phyloP scores from a whole-genome alignment of 2,329 filamentous ascomycete genomes.

The Fusarium sp. region DNA sequence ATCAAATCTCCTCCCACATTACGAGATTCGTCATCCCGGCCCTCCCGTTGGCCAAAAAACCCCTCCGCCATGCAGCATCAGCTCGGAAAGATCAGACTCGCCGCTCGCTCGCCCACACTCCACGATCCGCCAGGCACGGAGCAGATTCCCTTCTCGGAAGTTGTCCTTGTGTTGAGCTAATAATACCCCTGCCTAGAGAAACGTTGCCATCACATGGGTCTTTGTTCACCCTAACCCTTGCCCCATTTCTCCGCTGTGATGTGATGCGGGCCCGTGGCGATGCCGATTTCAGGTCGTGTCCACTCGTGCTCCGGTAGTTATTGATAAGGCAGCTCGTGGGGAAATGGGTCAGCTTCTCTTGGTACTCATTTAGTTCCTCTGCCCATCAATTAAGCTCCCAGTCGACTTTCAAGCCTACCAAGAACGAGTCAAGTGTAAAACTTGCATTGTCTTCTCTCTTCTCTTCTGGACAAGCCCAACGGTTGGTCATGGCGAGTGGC shows the following conservation, averaged over 20 bases:
- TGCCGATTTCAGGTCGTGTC: neutral
- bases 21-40: constrained; percentile 1
- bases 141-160: constrained; percentile 35
- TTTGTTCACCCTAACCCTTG: neutral
- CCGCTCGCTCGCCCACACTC: constrained; percentile 24
- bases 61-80: neutral
- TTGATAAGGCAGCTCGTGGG: constrained; percentile 34
- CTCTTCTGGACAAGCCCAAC: neutral
- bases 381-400: neutral
- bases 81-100: neutral
- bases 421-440: neutral
- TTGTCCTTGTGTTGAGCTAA: constrained; percentile 18
- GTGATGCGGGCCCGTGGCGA: constrained; percentile 16
- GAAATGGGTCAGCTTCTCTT: constrained; percentile 4
- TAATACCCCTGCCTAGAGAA: constrained; percentile 9
- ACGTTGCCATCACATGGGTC: constrained; percentile 28
- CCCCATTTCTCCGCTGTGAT: constrained; percentile 7
- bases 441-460: neutral
- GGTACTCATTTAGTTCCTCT: constrained; percentile 12
- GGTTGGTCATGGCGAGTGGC: constrained; percentile 41
- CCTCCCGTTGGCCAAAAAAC: neutral
- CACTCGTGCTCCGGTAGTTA: constrained; percentile 4
- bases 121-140: constrained; percentile 27
- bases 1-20: neutral
- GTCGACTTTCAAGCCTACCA: neutral